phyloP scores from a whole-genome alignment of 2,329 filamentous ascomycete genomes.

The Lecanicillium sp. region DNA sequence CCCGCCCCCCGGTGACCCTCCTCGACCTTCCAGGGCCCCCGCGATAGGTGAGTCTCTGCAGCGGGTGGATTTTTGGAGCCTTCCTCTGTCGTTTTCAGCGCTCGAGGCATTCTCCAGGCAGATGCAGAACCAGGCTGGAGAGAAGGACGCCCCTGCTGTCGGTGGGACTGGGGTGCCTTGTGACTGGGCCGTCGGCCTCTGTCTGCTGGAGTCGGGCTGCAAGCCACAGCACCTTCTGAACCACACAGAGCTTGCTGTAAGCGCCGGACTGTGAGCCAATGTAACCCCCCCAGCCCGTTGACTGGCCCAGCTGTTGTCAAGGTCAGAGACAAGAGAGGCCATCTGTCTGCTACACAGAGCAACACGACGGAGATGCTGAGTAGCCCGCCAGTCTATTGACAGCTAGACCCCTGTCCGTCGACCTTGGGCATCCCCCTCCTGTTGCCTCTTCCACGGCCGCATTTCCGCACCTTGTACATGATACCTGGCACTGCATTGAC shows the following conservation, averaged over 20 bases:
- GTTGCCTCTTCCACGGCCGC: background rate
- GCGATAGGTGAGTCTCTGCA: no score
- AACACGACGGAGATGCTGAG: no score
- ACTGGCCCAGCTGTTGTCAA: no score
- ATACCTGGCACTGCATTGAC: background rate
- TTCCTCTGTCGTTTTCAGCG: no score
- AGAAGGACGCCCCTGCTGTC: background rate
- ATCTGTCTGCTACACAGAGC: no score
- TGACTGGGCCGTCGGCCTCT: background rate
- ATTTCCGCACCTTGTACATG: constrained; percentile 1
- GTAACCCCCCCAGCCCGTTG: background rate
- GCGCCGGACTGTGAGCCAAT: constrained; percentile 1
- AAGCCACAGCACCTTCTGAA: constrained; percentile 2
- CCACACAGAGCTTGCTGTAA: constrained; percentile 7
- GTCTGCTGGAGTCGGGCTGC: background rate
- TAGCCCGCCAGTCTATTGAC: no score
- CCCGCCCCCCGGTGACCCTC: no score
- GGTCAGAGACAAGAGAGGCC: no score
- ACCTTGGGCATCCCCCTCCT: background rate
- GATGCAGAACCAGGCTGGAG: no score
- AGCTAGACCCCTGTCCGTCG: background rate
- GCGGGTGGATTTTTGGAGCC: no score
- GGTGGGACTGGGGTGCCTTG: background rate
- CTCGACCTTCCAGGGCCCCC: background rate
- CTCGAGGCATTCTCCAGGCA: no score